Evolutionary conservation across 1,284 basidiomycete species (phyloP).

Genomic region (Naganishia albida): DNA sequence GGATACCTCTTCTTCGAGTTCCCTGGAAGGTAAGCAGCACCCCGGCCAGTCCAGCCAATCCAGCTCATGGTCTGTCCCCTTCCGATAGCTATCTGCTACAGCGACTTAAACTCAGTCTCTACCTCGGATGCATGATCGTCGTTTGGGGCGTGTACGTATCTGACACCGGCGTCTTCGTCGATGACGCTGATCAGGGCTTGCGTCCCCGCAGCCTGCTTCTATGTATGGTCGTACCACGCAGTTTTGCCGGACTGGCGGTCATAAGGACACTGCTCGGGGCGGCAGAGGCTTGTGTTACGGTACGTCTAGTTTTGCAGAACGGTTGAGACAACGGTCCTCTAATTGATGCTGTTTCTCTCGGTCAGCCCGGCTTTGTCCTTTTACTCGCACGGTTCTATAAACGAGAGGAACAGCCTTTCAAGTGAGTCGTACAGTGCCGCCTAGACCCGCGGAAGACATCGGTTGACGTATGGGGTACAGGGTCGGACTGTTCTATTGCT

Average conservation of each 20-base stretch:
- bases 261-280: constrained; percentile 47
- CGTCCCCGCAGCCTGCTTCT: constrained; percentile 36
- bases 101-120: constrained; percentile 41
- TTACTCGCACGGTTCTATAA: constrained; percentile 49
- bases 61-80: too few relatives aligned
- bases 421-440: constrained; percentile 13
- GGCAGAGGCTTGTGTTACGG: constrained; percentile 47
- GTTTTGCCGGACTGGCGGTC: constrained; percentile 45
- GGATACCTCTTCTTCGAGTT: constrained; percentile 45
- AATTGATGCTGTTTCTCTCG: neutral
- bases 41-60: too few relatives aligned
- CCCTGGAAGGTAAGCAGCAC: constrained; percentile 39
- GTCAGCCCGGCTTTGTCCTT: constrained; percentile 48
- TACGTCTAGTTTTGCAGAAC: neutral
- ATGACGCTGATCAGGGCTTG: too few relatives aligned
- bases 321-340: neutral
- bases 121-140: constrained; percentile 41
- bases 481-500: constrained; percentile 45
- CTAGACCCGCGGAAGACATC: neutral
- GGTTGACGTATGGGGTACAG: constrained; percentile 18
- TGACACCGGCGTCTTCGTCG: neutral
- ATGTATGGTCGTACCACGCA: constrained; percentile 46
- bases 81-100: constrained; percentile 38
- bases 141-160: constrained; percentile 45
- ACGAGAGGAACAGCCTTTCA: constrained; percentile 47